Evolutionary conservation across 2,329 filamentous ascomycete species (phyloP).

Genomic region (Tolypocladium pustulatum): DNA sequence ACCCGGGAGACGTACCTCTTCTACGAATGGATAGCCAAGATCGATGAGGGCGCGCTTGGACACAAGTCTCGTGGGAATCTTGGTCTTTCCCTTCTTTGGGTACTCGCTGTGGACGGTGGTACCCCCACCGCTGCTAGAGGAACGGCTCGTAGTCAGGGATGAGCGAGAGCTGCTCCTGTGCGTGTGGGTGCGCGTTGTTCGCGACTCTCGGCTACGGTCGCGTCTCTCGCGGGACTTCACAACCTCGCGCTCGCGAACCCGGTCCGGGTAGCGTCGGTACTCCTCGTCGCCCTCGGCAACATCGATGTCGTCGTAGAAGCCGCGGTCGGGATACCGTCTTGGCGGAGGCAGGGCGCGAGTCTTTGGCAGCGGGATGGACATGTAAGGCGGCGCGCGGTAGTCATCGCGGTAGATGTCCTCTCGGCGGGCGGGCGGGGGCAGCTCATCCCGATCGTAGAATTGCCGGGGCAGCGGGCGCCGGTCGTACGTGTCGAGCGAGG

Average conservation of each 20-base stretch:
- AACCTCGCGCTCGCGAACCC: slow-evolving; percentile 51
- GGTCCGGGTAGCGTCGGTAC: slow-evolving; percentile 50
- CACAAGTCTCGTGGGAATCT: slow-evolving; percentile 72
- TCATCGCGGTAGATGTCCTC: slow-evolving; percentile 37
- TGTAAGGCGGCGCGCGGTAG: slow-evolving; percentile 35
- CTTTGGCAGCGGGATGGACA: slow-evolving; percentile 60
- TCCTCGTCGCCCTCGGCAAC: slow-evolving; percentile 66
- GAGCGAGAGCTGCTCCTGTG: slow-evolving; percentile 31
- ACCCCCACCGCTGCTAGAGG: slow-evolving; percentile 35
- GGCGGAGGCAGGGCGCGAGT: slow-evolving; percentile 51
- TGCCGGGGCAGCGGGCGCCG: slow-evolving; percentile 47
- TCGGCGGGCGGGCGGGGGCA: slow-evolving; percentile 45
- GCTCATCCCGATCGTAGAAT: slow-evolving; percentile 48
- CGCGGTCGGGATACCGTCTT: slow-evolving; percentile 42
- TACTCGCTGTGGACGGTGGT: slow-evolving; percentile 51
- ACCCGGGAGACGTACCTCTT: slow-evolving; percentile 53
- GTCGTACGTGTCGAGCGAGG: slow-evolving; percentile 84
- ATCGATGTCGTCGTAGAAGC: slow-evolving; percentile 54
- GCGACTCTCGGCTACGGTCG: slow-evolving; percentile 27
- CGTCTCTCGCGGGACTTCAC: slow-evolving; percentile 37
- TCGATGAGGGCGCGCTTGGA: slow-evolving; percentile 74
- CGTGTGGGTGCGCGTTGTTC: slow-evolving; percentile 25
- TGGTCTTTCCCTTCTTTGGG: slow-evolving; percentile 79
- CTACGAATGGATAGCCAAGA: slow-evolving; percentile 74
- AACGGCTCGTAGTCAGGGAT: slow-evolving; percentile 33